Percentiles rank a stretch among this genome's conserved stretches.
phyloP scores from a whole-genome alignment of 129 eudicot genomes.

The Chrysanthemum seticuspe region DNA sequence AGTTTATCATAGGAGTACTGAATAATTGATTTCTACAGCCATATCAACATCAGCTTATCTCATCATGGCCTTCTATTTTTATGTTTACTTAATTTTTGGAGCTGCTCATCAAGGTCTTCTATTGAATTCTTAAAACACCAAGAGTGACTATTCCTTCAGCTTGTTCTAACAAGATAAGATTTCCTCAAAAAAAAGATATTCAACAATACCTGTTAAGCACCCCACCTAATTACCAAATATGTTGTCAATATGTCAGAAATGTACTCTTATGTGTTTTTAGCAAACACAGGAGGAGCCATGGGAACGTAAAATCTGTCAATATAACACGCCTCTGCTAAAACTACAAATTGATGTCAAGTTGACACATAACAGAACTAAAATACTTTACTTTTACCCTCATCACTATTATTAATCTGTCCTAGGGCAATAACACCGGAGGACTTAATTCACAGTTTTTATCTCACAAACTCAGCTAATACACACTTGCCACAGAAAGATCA shows the following conservation, averaged over 20 bases:
- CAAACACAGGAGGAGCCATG: not conserved
- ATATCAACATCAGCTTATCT: too few species aligned
- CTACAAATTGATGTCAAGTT: not conserved
- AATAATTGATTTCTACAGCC: too few species aligned
- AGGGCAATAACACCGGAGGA: not conserved
- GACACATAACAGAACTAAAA: not conserved
- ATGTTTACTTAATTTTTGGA: too few species aligned
- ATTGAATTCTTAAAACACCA: conserved; percentile 2
- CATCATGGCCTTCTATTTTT: too few species aligned
- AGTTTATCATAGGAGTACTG: too few species aligned
- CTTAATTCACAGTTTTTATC: not conserved
- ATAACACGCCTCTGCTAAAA: not conserved
- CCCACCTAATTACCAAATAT: not conserved
- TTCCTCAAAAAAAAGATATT: not conserved
- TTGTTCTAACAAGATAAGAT: not conserved
- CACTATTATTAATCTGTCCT: not conserved
- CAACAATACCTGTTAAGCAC: not conserved
- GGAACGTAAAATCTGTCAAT: conserved; percentile 11
- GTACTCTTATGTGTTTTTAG: not conserved
- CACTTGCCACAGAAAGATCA: not conserved
- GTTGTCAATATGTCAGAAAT: conserved; percentile 2
- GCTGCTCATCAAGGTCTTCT: not conserved
- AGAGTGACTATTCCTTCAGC: not conserved
- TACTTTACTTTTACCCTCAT: not conserved
- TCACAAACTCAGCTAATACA: not conserved